Percentiles rank a stretch among this genome's conserved stretches.
These are phyloP conservation scores for Fusarium nygamai DNA, from an alignment of 2,329 filamentous ascomycete species.

Conservation along the genomic window DNA sequence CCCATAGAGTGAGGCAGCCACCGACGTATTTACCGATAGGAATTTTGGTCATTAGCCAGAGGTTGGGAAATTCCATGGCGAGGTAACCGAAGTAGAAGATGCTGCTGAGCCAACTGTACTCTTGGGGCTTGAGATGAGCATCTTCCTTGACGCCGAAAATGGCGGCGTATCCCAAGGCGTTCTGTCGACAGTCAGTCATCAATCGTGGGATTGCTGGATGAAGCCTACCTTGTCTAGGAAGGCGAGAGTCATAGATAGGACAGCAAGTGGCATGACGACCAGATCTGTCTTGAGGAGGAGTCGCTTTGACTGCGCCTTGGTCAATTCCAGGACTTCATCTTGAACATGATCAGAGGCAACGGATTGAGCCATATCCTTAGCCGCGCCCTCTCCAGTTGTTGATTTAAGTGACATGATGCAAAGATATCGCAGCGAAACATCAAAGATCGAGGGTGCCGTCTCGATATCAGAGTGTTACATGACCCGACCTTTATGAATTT, in stretches of 20 bases:
- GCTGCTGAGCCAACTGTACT: conserved; percentile 73
- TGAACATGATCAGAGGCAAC: not conserved
- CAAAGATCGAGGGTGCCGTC: no score
- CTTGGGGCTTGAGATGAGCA: conserved; percentile 44
- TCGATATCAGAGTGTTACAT: no score
- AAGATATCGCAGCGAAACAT: not conserved
- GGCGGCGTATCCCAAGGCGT: conserved; percentile 20
- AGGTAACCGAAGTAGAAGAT: conserved; percentile 59
- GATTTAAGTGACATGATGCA: no score
- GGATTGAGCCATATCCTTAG: conserved; percentile 1
- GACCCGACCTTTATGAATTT: no score
- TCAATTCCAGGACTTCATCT: not conserved
- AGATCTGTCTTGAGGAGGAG: conserved; percentile 8
- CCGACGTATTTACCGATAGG: conserved; percentile 36
- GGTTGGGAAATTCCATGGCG: conserved; percentile 57
- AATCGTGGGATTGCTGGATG: no score
- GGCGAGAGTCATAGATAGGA: not conserved
- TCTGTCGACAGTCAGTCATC: not conserved
- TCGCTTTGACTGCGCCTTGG: not conserved
- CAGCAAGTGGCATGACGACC: conserved; percentile 16
- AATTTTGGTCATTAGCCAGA: conserved; percentile 34
- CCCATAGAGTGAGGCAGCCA: conserved; percentile 35
- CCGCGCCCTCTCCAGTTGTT: no score
- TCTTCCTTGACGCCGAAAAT: conserved; percentile 37
- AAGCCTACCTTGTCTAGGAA: conserved; percentile 24